Evolutionary conservation across 345 rosid genomes (phyloP).

Genomic region (Aurinia saxatilis): DNA sequence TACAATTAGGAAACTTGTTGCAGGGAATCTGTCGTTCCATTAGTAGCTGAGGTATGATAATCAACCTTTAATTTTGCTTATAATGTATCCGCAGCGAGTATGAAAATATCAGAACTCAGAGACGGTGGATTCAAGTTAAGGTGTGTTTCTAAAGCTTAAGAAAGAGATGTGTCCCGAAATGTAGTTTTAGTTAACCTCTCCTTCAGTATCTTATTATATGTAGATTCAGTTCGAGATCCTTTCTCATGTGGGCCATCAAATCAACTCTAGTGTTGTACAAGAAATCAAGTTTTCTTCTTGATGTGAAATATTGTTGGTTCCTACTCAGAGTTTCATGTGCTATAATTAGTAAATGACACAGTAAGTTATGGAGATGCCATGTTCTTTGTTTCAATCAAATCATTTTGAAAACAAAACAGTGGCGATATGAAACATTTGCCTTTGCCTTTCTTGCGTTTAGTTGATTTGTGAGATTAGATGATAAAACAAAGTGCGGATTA

Average conservation of each 20-base stretch:
- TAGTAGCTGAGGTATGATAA: slow-evolving; percentile 47
- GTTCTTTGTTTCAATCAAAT: neutral
- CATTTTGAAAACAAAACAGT: slow-evolving; percentile 7
- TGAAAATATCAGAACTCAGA: neutral
- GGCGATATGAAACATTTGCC: too few relatives aligned
- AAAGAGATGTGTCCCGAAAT: neutral
- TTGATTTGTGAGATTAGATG: too few relatives aligned
- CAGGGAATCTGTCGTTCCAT: slow-evolving; percentile 60
- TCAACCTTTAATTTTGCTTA: neutral
- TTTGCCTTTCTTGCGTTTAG: too few relatives aligned
- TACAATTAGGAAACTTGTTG: slow-evolving; percentile 20
- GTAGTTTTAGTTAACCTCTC: slow-evolving; percentile 9
- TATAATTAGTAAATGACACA: neutral
- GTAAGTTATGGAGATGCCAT: neutral
- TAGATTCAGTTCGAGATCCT: slow-evolving; percentile 8
- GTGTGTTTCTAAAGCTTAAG: neutral
- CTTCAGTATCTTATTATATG: neutral
- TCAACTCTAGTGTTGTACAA: neutral
- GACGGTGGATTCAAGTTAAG: slow-evolving; percentile 1
- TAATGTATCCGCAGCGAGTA: slow-evolving; percentile 3
- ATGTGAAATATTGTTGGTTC: neutral
- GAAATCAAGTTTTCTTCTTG: neutral
- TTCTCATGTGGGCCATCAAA: neutral
- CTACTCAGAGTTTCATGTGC: neutral
- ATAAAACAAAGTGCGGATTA: too few relatives aligned